Conservation (phyloP, 345 rosid genomes). For the Eucalyptus marginata region DNA sequence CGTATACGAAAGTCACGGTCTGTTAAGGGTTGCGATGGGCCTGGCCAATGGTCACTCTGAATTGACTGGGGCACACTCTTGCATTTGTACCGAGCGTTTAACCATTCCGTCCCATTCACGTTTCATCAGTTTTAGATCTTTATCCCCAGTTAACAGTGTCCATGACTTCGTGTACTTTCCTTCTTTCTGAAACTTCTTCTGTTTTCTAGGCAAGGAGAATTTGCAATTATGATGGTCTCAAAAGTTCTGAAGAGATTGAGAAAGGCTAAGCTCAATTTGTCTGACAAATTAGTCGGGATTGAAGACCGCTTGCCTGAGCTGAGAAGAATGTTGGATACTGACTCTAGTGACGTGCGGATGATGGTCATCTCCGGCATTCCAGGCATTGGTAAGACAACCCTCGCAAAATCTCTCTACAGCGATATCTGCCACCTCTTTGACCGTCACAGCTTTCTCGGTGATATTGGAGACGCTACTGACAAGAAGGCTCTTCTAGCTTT, state of each 20-base stretch:
- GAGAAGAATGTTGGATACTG: background rate
- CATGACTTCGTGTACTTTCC: too few species aligned
- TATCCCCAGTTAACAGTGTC: background rate
- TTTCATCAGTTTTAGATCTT: background rate
- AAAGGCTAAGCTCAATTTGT: background rate
- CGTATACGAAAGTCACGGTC: accelerated
- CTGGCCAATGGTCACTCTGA: too few species aligned
- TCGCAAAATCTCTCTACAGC: background rate
- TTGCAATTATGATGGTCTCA: background rate
- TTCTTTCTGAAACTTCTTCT: background rate
- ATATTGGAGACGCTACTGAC: background rate
- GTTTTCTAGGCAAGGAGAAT: background rate
- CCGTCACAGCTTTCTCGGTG: background rate
- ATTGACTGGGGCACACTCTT: too few species aligned
- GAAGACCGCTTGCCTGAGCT: background rate
- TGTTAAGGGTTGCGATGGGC: too few species aligned
- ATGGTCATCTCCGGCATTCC: background rate
- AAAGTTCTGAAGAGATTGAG: background rate
- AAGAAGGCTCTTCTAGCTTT: background rate
- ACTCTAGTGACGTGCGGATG: background rate
- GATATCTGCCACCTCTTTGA: background rate
- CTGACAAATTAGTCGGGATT: background rate
- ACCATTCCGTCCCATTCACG: too few species aligned
- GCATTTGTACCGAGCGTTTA: too few species aligned
- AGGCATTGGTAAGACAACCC: background rate